Evolutionary conservation across 2,329 filamentous ascomycete species (phyloP), one percentile per base, ranked within the genome.

Genomic region (Aspergillus thermomutatus): DNA sequence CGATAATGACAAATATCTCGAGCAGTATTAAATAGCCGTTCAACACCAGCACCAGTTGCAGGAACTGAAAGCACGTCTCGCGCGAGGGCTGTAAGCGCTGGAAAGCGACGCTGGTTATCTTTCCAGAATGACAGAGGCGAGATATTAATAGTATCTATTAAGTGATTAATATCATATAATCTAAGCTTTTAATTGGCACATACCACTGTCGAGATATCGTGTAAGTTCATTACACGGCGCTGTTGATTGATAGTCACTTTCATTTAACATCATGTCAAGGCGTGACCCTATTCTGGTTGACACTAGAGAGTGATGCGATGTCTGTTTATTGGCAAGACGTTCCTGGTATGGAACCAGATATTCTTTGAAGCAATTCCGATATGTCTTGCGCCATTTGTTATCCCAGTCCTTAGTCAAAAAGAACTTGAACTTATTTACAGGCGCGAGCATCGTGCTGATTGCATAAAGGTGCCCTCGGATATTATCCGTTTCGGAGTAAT

Each of bases 81-180:
- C n/a, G n/a, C n/a, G n/a, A n/a, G n/a, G n/a, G 28, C 17, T 34
- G 17, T 27, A 34, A 50, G 3, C 17, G 49, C 17, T 4, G 27
- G 49, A 31, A 50, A 50, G 28, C 49, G 27, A 19, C 2, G 2
- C 3, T 50, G 4, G 19, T 50, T 50, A 1, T 50, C 49, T 34
- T 17, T 26, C 49, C 23, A 50, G 49, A 50, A 50, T 50, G 25
- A 1, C 3, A 50, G 40, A 53, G 52, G 52, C 17, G 4, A 4
- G 34, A 23, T 26, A 34, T 53, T 8, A 48, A 48, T 48, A n/a
- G 25, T 46, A 53, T 53, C 52, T 53, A 48, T 46, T 76, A 4
- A 31, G 5, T 10, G 28, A 10, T 31, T 31, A 31, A 31, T 31
- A 31, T 10, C 10, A 31, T 31, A 31, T 31, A 31, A 31, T 31